These are phyloP conservation scores for Aurantiochytrium sp. DNA, from an alignment of 108 stramenopile genomes.

Conservation along the genomic window DNA sequence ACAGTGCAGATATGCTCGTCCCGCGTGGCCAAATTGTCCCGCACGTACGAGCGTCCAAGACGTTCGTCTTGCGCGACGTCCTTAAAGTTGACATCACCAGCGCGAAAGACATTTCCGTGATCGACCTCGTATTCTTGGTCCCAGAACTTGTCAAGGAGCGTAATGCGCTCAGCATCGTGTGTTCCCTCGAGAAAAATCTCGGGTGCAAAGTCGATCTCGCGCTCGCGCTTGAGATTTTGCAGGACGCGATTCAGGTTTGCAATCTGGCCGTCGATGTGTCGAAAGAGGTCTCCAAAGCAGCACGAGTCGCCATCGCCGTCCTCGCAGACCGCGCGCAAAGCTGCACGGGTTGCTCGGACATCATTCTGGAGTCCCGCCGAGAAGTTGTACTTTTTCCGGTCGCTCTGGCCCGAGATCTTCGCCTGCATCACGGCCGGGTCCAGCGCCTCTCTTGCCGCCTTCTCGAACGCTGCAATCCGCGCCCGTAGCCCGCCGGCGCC, in stretches of 20 bases:
- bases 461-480: not conserved
- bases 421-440: not conserved
- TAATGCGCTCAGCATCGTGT: not conserved
- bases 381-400: constrained; percentile 15
- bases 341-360: not conserved
- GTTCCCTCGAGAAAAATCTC: not conserved
- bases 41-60: not conserved
- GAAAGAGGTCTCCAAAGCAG: not conserved
- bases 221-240: not conserved
- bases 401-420: not conserved
- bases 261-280: not conserved
- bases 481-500: not conserved
- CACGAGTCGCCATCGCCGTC: not conserved
- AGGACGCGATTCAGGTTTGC: constrained; percentile 1
- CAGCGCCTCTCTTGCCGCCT: not conserved
- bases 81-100: not conserved
- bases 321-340: not conserved
- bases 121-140: not conserved
- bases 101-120: not conserved
- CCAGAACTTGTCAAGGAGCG: constrained; percentile 10
- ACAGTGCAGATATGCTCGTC: not conserved
- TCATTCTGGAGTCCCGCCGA: not conserved
- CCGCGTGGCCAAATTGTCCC: not conserved
- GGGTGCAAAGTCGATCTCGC: constrained; percentile 9
- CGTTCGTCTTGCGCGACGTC: not conserved